Evolutionary conservation across 1,284 basidiomycete genomes (phyloP).

Genomic region (Phellopilus nigrolimitatus): DNA sequence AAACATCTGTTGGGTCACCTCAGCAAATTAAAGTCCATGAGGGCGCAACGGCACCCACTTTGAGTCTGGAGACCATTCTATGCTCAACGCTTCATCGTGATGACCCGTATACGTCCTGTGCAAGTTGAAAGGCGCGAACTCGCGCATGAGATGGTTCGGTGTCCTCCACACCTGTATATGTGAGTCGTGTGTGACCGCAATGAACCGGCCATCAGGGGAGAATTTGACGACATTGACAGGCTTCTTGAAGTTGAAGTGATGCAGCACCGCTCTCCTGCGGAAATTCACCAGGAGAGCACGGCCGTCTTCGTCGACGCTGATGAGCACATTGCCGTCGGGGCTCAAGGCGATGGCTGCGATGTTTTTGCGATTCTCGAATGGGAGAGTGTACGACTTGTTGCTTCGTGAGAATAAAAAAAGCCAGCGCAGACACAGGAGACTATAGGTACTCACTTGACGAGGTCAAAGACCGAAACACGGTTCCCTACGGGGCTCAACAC

Average conservation of each 20-base stretch:
- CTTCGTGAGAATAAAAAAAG: constrained; percentile 38
- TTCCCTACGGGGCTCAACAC: constrained; percentile 95
- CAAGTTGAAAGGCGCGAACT: constrained; percentile 93
- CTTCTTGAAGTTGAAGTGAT: constrained; percentile 93
- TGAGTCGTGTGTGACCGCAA: constrained; percentile 87
- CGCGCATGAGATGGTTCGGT: constrained; percentile 87
- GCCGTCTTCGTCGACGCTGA: constrained; percentile 92
- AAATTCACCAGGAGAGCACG: constrained; percentile 87
- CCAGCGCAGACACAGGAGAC: not conserved
- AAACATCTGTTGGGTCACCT: constrained; percentile 67
- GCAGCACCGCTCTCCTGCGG: constrained; percentile 75
- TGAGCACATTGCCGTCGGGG: constrained; percentile 84
- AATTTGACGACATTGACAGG: constrained; percentile 84
- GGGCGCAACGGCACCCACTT: constrained; percentile 48
- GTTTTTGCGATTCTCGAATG: constrained; percentile 96
- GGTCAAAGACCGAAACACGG: constrained; percentile 92
- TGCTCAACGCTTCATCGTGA: constrained; percentile 87
- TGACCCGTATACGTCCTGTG: constrained; percentile 97
- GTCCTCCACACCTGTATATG: constrained; percentile 96
- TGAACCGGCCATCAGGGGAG: constrained; percentile 92
- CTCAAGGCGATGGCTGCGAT: constrained; percentile 87
- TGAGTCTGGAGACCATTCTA: constrained; percentile 91
- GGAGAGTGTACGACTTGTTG: constrained; percentile 90
- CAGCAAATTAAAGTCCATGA: not conserved
- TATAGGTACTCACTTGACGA: constrained; percentile 75